phyloP scores from a whole-genome alignment of 805 yeast genomes.

The Spathaspora girioi region DNA sequence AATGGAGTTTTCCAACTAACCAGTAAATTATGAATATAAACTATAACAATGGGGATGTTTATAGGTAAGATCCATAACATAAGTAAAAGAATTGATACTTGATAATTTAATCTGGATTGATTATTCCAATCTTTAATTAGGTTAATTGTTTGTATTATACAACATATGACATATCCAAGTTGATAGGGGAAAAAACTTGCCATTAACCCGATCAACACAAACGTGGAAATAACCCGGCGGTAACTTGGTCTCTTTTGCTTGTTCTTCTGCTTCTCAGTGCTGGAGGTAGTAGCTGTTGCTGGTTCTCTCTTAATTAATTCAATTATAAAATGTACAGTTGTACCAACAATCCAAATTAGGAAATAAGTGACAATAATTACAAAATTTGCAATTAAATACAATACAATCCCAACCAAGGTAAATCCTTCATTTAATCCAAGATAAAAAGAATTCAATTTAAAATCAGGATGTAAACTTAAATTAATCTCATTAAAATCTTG shows the following conservation, averaged over 20 bases:
- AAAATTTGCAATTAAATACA: constrained; percentile 39
- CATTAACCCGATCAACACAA: constrained; percentile 29
- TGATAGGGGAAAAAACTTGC: constrained; percentile 76
- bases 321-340: background rate
- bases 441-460: constrained; percentile 52
- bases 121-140: constrained; percentile 31
- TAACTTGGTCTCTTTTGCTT: background rate
- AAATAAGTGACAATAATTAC: constrained; percentile 5
- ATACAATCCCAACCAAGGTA: constrained; percentile 56
- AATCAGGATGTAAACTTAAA: constrained; percentile 29
- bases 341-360: background rate
- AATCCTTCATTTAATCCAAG: constrained; percentile 60
- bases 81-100: constrained; percentile 57
- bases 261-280: background rate
- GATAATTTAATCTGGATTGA: constrained; percentile 48
- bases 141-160: constrained; percentile 55
- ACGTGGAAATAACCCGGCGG: constrained; percentile 12
- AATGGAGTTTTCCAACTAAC: constrained; percentile 82
- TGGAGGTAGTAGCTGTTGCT: background rate
- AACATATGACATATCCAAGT: constrained; percentile 62
- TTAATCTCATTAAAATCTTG: constrained; percentile 44
- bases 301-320: too few species aligned
- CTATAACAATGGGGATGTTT: constrained; percentile 72
- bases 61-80: constrained; percentile 80
- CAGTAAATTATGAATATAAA: constrained; percentile 75